A percentile compares a stretch with the other conserved stretches of the same genome.
phyloP scores from a whole-genome alignment of 495 filamentous ascomycete species.

The Aspergillus avenaceus region DNA sequence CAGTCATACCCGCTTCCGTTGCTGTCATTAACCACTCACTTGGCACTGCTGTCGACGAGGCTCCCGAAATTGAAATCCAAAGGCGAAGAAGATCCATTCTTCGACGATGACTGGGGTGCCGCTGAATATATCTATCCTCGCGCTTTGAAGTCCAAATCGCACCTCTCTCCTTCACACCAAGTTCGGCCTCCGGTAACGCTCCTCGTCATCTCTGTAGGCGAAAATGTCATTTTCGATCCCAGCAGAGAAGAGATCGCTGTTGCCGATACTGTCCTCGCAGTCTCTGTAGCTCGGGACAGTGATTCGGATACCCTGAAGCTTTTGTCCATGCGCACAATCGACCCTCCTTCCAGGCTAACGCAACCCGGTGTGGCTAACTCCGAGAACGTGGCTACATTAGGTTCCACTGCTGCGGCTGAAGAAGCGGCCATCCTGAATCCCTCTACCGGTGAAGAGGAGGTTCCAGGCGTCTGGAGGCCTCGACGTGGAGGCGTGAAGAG shows the following conservation, averaged over 20 bases:
- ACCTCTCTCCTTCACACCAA: conserved; percentile 15
- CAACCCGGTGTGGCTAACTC: conserved; percentile 65
- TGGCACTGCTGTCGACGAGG: conserved; percentile 86
- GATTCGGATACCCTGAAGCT: conserved; percentile 40
- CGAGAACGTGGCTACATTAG: conserved; percentile 60
- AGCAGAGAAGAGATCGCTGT: conserved; percentile 85
- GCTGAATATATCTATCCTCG: conserved; percentile 72
- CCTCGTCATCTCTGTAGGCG: conserved; percentile 79
- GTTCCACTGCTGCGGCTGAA: conserved; percentile 29
- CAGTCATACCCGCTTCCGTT: conserved; percentile 89
- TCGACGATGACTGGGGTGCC: conserved; percentile 96
- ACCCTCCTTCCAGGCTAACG: conserved; percentile 68
- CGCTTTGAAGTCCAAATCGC: conserved; percentile 11
- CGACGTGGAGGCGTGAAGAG: conserved; percentile 72
- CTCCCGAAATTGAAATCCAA: conserved; percentile 80
- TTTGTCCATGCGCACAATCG: conserved; percentile 62
- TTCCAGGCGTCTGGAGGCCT: conserved; percentile 74
- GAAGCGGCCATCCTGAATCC: conserved; percentile 23
- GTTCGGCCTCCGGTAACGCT: conserved; percentile 77
- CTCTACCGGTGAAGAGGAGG: conserved; percentile 45
- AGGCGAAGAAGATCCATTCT: conserved; percentile 90
- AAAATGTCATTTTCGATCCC: conserved; percentile 92
- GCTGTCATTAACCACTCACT: conserved; percentile 86
- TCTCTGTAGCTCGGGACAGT: conserved; percentile 54
- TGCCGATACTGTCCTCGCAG: conserved; percentile 80